Conservation (phyloP, 2,329 filamentous ascomycete species). For the Chlorencoelia australis region DNA sequence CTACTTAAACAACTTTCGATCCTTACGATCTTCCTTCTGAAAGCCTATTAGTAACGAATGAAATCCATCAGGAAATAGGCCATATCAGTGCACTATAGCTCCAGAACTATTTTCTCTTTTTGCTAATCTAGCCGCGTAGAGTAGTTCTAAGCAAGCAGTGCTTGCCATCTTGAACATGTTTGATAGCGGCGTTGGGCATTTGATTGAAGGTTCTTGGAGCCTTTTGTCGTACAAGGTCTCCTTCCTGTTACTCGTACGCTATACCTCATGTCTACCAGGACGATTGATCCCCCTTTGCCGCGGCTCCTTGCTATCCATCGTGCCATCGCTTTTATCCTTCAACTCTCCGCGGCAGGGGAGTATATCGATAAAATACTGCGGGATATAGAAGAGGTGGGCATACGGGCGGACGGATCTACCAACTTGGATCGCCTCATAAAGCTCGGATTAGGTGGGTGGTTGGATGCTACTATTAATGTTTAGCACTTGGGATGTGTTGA, state of each 20-base stretch:
- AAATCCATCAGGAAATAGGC: too few species aligned
- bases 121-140: too few species aligned
- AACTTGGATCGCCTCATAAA: neutral
- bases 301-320: constrained; percentile 1
- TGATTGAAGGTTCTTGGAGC: neutral
- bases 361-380: neutral
- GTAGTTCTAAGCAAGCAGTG: too few species aligned
- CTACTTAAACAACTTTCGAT: too few species aligned
- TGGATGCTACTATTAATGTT: too few species aligned
- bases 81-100: too few species aligned
- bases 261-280: neutral
- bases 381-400: neutral
- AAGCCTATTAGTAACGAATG: too few species aligned
- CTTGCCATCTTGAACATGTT: constrained; percentile 1
- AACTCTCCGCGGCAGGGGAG: neutral
- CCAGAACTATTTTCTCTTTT: too few species aligned
- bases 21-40: too few species aligned
- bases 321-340: neutral
- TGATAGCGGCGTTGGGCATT: neutral
- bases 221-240: neutral
- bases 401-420: neutral
- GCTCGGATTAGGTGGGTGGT: too few species aligned
- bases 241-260: neutral
- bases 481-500: too few species aligned
- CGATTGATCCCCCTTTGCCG: neutral